Base-by-base conservation (phyloP, 345 rosid genomes). In the Bruguiera parviflora region DNA sequence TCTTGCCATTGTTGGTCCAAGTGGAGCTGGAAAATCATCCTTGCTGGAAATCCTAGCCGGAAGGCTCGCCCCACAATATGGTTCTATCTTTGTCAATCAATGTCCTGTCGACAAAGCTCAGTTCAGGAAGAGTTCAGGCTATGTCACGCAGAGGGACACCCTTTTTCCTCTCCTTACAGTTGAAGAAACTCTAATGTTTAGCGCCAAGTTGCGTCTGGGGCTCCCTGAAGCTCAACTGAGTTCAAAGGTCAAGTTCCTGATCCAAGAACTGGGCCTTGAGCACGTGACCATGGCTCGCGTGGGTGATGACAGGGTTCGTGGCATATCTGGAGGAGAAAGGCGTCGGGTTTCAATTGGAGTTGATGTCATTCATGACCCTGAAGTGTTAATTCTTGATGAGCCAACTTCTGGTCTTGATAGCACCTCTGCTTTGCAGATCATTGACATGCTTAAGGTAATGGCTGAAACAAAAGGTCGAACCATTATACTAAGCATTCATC, bases 341-440 rank as follows among this genome's bases (percentile, higher is more conserved):
- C 92, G 97, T 5, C 87, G 99, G 19, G 98, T 96, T 52, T 96
- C 98, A 0, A 92, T 96, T 8, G 99, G 99, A 65, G 94, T 96
- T 22, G 99, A 92, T 51, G 94, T 84, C 16, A 82, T 92, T 33
- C 99, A 96, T 28, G 96, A 92, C 63, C 99, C 99, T 1, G 74
- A 84, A 79, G 96, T 96, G 27, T 69, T 92, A 29, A 90, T 96
- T 61, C 98, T 96, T 58, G 99, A 96, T 65, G 99, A 96, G 60
- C 99, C 98, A 33, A 95, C 99, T 62, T 95, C 99, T 2, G 99
- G 99, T 10, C 92, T 95, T 61, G 99, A 95, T 61, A 92, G 97
- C 73, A 86, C 84, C 46, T 87, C 89, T 18, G 99, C 99, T 24
- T 70, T 88, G 22, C 99, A 90, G 77, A 87, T 88, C 64, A 83